These are phyloP conservation scores for Carallia brachiata DNA, from an alignment of 345 rosid genomes.

Conservation along the genomic window DNA sequence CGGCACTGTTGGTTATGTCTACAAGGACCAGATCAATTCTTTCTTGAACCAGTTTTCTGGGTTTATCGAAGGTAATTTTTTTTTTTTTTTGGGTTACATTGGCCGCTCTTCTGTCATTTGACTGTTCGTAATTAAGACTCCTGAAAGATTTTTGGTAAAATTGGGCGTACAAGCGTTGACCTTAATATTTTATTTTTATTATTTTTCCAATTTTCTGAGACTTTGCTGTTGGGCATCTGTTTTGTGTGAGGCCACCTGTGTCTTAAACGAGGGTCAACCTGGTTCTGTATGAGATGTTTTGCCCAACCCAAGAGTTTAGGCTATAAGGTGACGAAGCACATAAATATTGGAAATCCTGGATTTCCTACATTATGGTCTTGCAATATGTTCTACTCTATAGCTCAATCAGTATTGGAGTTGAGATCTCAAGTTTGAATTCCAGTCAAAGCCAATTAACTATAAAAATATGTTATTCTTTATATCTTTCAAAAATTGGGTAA, in stretches of 20 bases:
- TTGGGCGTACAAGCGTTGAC: background rate
- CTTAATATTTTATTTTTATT: background rate
- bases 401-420: too few species aligned
- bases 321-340: too few species aligned
- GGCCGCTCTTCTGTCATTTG: background rate
- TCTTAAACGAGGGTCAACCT: too few species aligned
- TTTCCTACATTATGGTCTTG: too few species aligned
- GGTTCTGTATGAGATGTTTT: too few species aligned
- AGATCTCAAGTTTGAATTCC: too few species aligned
- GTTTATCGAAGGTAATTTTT: slow-evolving; percentile 66
- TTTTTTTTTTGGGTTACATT: background rate
- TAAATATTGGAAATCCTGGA: too few species aligned
- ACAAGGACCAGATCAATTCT: slow-evolving; percentile 76
- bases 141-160: background rate
- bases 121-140: background rate
- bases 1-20: slow-evolving; percentile 63
- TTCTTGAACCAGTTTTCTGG: slow-evolving; percentile 80
- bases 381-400: too few species aligned
- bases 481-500: too few species aligned
- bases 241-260: background rate
- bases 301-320: too few species aligned
- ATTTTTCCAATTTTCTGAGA: background rate
- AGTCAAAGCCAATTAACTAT: too few species aligned
- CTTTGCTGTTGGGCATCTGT: background rate
- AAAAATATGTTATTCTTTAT: too few species aligned